A percentile compares a stretch with the other conserved stretches of the same genome.
phyloP scores from a whole-genome alignment of 108 stramenopile species.

The Licmophora abbreviata region DNA sequence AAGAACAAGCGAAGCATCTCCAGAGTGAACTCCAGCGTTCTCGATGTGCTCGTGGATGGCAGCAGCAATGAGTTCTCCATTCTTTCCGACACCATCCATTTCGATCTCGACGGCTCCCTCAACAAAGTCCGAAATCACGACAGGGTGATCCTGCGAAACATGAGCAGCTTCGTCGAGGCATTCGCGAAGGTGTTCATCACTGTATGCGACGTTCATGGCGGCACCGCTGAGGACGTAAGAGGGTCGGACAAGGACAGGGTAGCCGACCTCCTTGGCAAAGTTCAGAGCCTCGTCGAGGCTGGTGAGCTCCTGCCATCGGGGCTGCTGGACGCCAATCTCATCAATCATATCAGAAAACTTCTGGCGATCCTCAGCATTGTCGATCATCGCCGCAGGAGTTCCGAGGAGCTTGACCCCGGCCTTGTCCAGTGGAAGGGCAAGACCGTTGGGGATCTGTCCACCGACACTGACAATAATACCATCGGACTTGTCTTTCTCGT shows the following conservation, averaged over 20 bases:
- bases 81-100: slow-evolving; percentile 92
- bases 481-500: slow-evolving; percentile 76
- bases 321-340: slow-evolving; percentile 93
- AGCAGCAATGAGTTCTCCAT: slow-evolving; percentile 92
- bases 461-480: slow-evolving; percentile 93
- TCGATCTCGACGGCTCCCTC: slow-evolving; percentile 94
- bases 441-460: slow-evolving; percentile 95
- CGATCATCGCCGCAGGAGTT: slow-evolving; percentile 91
- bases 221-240: slow-evolving; percentile 97
- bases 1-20: slow-evolving; percentile 91
- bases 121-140: slow-evolving; percentile 96
- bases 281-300: slow-evolving; percentile 72
- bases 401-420: slow-evolving; percentile 93
- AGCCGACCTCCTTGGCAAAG: slow-evolving; percentile 89
- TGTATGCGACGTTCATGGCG: slow-evolving; percentile 96
- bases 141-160: slow-evolving; percentile 94
- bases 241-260: slow-evolving; percentile 94
- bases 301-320: slow-evolving; percentile 91
- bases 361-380: slow-evolving; percentile 95
- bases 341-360: slow-evolving; percentile 97
- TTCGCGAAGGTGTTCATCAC: slow-evolving; percentile 81
- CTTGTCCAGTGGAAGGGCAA: slow-evolving; percentile 86
- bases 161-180: slow-evolving; percentile 87
- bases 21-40: slow-evolving; percentile 97
- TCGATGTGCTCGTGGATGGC: slow-evolving; percentile 98